These are phyloP conservation scores for Ophioceras dolichostomum DNA, from an alignment of 2,329 filamentous ascomycete genomes.

Conservation along the genomic window DNA sequence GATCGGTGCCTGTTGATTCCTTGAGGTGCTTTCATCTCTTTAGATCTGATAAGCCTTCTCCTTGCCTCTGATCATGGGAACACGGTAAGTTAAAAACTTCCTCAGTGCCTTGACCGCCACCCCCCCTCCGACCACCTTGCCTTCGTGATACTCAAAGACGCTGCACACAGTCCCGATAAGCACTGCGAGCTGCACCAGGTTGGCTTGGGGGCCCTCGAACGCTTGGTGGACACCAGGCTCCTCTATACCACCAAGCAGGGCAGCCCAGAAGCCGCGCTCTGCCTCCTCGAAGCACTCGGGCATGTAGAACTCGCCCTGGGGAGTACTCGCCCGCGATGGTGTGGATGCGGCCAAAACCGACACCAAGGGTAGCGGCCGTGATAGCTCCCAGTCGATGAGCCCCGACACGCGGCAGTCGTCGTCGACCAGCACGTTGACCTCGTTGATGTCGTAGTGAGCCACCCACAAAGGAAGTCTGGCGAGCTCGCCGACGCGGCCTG, in stretches of 20 bases:
- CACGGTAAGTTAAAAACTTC: conserved; percentile 15
- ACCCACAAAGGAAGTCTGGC: conserved; percentile 3
- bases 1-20: too few species aligned
- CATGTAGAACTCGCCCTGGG: conserved; percentile 13
- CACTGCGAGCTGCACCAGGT: conserved; percentile 16
- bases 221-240: conserved; percentile 11
- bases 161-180: conserved; percentile 16
- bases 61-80: conserved; percentile 8
- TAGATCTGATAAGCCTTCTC: too few species aligned
- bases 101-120: conserved; percentile 13
- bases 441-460: conserved; percentile 13
- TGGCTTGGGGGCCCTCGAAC: conserved; percentile 18
- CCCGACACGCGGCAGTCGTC: conserved; percentile 9
- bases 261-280: conserved; percentile 14
- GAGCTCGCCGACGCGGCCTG: conserved; percentile 7
- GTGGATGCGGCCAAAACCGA: conserved; percentile 12
- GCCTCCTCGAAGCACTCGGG: conserved; percentile 14
- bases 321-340: conserved; percentile 12
- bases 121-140: conserved; percentile 9
- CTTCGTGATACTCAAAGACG: conserved; percentile 13
- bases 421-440: conserved; percentile 11
- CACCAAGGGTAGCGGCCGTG: conserved; percentile 2
- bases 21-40: too few species aligned
- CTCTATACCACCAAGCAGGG: conserved; percentile 14
- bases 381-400: conserved; percentile 11